Conservation (phyloP, 257 asterid genomes). For the Ophiorrhiza pumila region DNA sequence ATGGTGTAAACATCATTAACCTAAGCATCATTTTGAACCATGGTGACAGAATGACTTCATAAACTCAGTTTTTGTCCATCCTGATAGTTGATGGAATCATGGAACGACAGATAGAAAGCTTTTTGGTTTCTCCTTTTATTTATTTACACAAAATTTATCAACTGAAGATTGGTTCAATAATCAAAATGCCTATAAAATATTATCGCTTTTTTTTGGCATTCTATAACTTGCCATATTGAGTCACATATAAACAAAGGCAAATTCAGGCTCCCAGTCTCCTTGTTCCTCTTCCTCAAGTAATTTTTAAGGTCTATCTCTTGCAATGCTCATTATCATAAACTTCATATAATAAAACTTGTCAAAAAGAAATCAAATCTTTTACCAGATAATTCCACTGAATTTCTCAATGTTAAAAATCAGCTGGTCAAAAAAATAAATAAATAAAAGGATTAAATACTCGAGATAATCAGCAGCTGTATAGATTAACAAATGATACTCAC, state of each 20-base stretch:
- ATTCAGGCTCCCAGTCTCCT: background rate
- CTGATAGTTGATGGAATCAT: too few species aligned
- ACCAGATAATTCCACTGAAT: background rate
- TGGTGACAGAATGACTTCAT: too few species aligned
- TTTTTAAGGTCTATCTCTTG: background rate
- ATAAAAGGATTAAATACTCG: too few species aligned
- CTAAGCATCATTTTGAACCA: too few species aligned
- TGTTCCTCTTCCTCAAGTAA: background rate
- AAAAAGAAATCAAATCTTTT: background rate
- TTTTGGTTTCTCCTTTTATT: background rate
- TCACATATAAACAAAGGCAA: background rate
- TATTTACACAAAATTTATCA: background rate
- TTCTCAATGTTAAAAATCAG: background rate
- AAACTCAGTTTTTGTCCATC: too few species aligned
- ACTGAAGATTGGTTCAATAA: background rate
- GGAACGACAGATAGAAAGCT: too few species aligned
- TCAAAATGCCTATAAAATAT: background rate
- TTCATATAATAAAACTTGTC: background rate
- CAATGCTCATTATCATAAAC: background rate
- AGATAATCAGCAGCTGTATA: background rate
- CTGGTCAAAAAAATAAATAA: background rate
- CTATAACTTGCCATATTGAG: background rate
- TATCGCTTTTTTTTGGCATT: background rate
- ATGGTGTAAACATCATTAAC: too few species aligned
- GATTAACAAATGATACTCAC: conserved; percentile 44